Evolutionary conservation across 2,329 filamentous ascomycete genomes (phyloP), one percentile per base, ranked within the genome.

Genomic region (Rutstroemia sp.): DNA sequence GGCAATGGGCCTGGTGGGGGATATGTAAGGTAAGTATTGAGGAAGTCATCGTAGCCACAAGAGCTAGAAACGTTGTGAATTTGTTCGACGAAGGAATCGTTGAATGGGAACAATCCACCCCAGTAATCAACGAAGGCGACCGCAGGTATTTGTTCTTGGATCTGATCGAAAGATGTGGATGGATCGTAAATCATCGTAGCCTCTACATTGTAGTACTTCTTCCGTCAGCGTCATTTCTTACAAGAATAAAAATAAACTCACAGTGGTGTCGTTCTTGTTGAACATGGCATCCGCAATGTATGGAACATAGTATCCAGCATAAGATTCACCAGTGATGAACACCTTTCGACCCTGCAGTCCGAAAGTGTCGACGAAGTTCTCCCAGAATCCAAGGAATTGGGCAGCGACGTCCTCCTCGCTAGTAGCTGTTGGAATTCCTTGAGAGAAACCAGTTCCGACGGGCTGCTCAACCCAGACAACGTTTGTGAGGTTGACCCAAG

Each of bases 321-420:
- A 90, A 0, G 79, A 85, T 69, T 89, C 87, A 19, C 87, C 89
- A 0, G 86, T 78, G 57, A 94, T 80, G 69, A 87, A 92, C 9
- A 90, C 78, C 61, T 87, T 87, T 64, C 79, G 82, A 12, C 79
- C 78, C 19, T 87, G 77, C 64, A 89, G 75, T n/a, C 72, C 75
- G 62, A 91, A 91, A 0, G 83, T 83, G 36, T 88, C 76, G 57
- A 89, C 73, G 63, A 90, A 91, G 72, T 89, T 89, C 73, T 86
- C 84, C 78, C 84, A 91, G 72, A 90, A 94, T 50, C 86, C 86
- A 16, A 87, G 75, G 68, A 92, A 90, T 62, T 92, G 80, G n/a
- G 73, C 70, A 0, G 86, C 86, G 1, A 87, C 76, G 61, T 90
- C 86, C 30, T 82, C 78, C 61, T 89, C 83, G 63, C 79, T 80